Base-by-base conservation (phyloP, 2,329 filamentous ascomycete genomes). In the Aphanoascus verrucosus region DNA sequence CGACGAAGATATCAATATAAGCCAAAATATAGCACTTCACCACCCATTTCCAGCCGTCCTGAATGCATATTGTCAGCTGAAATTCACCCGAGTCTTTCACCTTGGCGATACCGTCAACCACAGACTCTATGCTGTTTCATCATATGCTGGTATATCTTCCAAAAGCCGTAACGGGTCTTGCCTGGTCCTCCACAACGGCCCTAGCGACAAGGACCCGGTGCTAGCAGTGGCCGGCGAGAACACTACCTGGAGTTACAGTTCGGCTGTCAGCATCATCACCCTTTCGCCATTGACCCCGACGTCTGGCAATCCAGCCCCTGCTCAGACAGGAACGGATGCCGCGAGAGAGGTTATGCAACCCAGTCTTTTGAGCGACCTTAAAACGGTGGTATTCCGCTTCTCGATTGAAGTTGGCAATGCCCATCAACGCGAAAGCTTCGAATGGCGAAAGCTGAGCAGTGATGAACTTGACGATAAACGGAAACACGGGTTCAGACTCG, bases 41-140 rank as follows among this genome's bases (percentile, higher is more conserved):
- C 48, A 42, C 14, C n/a, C 28, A 11, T 50, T 50, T 34, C 48
- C 48, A 3, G 8, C 20, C 15, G 37, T 11, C 7, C n/a, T 50
- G 37, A 50, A 20, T 20, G 48, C 37, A 42, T 50, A 50, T 20
- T 50, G 41, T 20, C 35, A 42, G 20, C 41, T 35, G 48, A 50
- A 50, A 7, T 31, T 50, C 37, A 50, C 48, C 12, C 48, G 48
- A 12, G 38, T 34, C 20, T 50, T 31, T 35, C 48, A 50, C 23
- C 35, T 50, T 5, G 48, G 48, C 38, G 23, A 41, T n/a, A 42
- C 20, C 4, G 11, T 14, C 20, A 50, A 50, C 23, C 48, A 50
- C 37, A 50, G 31, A 6, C 35, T 50, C 14, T 50, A 41, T 37
- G 17, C 48, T n/a, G 38, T 23, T 14, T 41, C 48, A 14, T 23